Base-by-base conservation (phyloP, 192 early-diverging fungal genomes). In the Geranomyces michiganensis region DNA sequence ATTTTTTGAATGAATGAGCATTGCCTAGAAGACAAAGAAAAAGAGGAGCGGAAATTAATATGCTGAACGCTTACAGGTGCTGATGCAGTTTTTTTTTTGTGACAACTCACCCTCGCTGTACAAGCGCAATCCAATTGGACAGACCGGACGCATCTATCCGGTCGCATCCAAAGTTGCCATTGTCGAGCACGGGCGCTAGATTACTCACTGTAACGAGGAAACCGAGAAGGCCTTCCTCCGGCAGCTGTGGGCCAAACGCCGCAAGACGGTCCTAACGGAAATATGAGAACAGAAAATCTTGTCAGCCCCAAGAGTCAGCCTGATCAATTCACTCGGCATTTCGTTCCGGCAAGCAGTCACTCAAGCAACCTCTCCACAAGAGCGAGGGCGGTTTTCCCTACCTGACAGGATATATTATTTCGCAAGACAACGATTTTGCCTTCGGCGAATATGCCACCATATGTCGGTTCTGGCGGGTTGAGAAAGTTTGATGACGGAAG, bases 1-100 rank as follows among this genome's bases (percentile, higher is more conserved):
- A 98, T 90, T 78, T 98, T 98, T 8, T 93, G 90, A 43, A 92
- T 84, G 71, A 98, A 98, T 0, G 90, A 82, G 74, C 96, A 98
- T 22, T 84, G 81, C 46, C 70, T 56, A 53, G 3, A 15, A 17
- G 24, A 10, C 46, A 15, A 53, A 53, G 6, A 21, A 45, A 44
- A 65, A 26, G 36, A 26, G 51, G 51, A 53, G 24, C 19, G 17
- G 15, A 53, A 53, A 47, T 47, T 47, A 47, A 47, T 10, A 10
- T 47, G 19, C 10, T 47, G n/a, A n/a, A n/a, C n/a, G n/a, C n/a
- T n/a, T n/a, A n/a, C n/a, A n/a, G n/a, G n/a, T n/a, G n/a, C n/a
- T n/a, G n/a, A n/a, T n/a, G n/a, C n/a, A n/a, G n/a, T n/a, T n/a
- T n/a, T n/a, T n/a, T n/a, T n/a, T n/a, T n/a, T n/a, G n/a, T n/a